Conservation (phyloP, 1,284 basidiomycete species). For the Sutorius eximius region DNA sequence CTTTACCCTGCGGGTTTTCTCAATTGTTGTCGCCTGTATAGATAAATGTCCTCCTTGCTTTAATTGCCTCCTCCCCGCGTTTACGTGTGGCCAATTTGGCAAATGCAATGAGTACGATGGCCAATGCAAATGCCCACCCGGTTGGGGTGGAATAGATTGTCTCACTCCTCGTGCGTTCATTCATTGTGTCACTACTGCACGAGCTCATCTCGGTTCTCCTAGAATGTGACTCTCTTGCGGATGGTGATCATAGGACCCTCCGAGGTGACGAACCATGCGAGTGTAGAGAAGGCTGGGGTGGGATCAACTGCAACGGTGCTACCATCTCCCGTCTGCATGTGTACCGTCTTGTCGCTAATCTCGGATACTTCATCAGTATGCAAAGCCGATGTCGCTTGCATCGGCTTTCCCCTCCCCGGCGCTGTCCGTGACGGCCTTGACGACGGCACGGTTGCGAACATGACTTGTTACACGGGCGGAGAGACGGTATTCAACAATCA, state of each 20-base stretch:
- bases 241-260: constrained; percentile 82
- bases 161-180: constrained; percentile 60
- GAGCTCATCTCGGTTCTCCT: constrained; percentile 4
- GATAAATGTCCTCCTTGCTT: constrained; percentile 63
- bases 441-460: constrained; percentile 58
- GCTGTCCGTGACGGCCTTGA: constrained; percentile 42
- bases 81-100: constrained; percentile 73
- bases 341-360: neutral
- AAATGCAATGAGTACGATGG: constrained; percentile 78
- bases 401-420: constrained; percentile 68
- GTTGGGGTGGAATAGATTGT: constrained; percentile 83
- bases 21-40: constrained; percentile 7
- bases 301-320: constrained; percentile 95
- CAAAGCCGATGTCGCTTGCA: constrained; percentile 76
- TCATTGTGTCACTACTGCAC: neutral
- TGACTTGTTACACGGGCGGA: constrained; percentile 94
- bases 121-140: constrained; percentile 79
- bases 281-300: constrained; percentile 92
- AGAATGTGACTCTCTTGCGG: constrained; percentile 91
- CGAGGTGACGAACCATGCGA: constrained; percentile 79
- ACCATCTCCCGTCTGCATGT: constrained; percentile 2
- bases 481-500: constrained; percentile 90
- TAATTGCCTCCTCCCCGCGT: constrained; percentile 72
- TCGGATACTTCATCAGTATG: constrained; percentile 61
- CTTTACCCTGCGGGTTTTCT: neutral